Base-by-base conservation (phyloP, 179 eudicot species). In the Sideroxylon spinosum region DNA sequence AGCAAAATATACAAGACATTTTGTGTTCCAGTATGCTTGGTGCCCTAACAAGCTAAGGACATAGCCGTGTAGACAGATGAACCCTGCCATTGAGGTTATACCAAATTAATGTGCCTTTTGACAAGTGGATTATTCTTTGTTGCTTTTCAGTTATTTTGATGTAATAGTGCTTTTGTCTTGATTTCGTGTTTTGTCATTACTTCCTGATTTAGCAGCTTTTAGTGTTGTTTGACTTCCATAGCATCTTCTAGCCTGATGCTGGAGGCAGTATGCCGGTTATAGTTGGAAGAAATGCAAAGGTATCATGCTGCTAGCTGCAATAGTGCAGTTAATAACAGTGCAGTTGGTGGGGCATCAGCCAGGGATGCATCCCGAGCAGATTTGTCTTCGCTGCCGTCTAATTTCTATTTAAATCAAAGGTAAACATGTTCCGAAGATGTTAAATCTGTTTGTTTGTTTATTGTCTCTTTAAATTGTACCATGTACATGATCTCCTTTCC, bases 221-320 rank as follows among this genome's bases (percentile, higher is more conserved):
- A 50, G 8, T 81, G 78, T 81, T 82, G 81, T 74, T 82, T 73
- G 66, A 68, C 67, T 65, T 50, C 75, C 62, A 69, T 48, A 70
- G 80, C 55, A 68, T 73, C 78, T 57, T 79, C 19, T 78, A 56
- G 85, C 68, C 79, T 86, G 76, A 90, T 89, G 95, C 82, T 89
- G 90, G 88, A 80, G 89, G 88, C 88, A 90, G 88, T 90, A 95
- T 95, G 98, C 93, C 76, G 92, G 89, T 91, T 84, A 85, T 87
- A 89, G 89, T 86, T 88, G 71, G 93, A 89, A 93, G 91, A 90
- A 82, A 95, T 95, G 98, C 98, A 95, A 90, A 89, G 98, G 90
- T 95, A 88, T 93, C 97, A 91, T 88, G 86, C 86, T 90, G 83
- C 85, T 85, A 88, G 88, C 92, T 86, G 93, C 92, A 89, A 89